phyloP scores from a whole-genome alignment of 2,329 filamentous ascomycete genomes.

The Aspergillus ochraceus region DNA sequence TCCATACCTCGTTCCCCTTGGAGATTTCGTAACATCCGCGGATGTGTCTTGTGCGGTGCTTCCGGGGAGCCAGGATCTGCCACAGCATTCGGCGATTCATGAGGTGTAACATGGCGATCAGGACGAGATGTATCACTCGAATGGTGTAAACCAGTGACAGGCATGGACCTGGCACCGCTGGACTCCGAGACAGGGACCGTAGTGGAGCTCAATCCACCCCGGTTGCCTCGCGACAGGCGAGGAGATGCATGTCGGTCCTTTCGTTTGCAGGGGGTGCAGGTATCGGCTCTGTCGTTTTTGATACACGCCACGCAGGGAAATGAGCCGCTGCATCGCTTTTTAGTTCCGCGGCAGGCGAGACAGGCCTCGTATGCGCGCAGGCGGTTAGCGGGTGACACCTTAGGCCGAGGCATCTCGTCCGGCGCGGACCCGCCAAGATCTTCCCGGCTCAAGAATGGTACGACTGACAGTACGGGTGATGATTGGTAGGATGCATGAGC shows the following conservation, averaged over 20 bases:
- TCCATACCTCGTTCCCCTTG: conserved; percentile 52
- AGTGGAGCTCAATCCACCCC: not conserved
- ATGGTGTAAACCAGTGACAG: conserved; percentile 16
- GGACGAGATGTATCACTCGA: conserved; percentile 13
- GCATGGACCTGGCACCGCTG: not conserved
- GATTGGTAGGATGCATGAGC: not conserved
- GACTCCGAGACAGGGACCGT: not conserved
- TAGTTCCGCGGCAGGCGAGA: conserved; percentile 49
- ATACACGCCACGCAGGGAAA: conserved; percentile 52
- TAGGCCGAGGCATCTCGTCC: conserved; percentile 52
- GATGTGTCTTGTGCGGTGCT: conserved; percentile 31
- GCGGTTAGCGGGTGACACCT: conserved; percentile 51
- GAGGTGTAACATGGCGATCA: not conserved
- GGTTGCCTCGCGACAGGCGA: not conserved
- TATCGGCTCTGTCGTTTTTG: conserved; percentile 42
- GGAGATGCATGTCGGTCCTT: not conserved
- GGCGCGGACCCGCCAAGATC: conserved; percentile 3
- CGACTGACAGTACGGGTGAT: not conserved
- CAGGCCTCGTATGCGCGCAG: conserved; percentile 53
- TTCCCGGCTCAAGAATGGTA: not conserved
- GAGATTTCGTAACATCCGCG: conserved; percentile 52
- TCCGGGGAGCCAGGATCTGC: conserved; percentile 25
- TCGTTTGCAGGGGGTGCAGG: conserved; percentile 31
- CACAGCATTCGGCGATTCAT: not conserved
- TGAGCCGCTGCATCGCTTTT: conserved; percentile 53